Conservation (phyloP, 2,329 filamentous ascomycete genomes). For the Hymenoscyphus occultus region DNA sequence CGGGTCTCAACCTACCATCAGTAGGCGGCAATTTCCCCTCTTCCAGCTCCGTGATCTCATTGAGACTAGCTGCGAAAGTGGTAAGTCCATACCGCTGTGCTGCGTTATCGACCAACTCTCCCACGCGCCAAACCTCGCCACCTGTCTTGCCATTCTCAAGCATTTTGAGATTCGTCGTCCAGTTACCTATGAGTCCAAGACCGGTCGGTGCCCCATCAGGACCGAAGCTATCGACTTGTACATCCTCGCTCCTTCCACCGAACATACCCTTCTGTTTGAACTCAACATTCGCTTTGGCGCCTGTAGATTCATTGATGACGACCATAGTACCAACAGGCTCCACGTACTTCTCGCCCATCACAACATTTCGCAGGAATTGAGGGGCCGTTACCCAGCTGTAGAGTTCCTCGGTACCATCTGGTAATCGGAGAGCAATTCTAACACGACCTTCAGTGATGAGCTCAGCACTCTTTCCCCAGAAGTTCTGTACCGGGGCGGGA, state of each 20-base stretch:
- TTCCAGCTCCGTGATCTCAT: conserved; percentile 83
- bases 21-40: conserved; percentile 71
- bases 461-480: conserved; percentile 97
- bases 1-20: conserved; percentile 79
- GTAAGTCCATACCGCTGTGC: conserved; percentile 84
- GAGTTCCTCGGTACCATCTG: conserved; percentile 69
- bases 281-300: conserved; percentile 78
- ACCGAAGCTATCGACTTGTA: conserved; percentile 71
- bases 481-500: conserved; percentile 88
- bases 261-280: conserved; percentile 98
- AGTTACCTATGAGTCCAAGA: conserved; percentile 73
- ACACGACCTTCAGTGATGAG: conserved; percentile 88
- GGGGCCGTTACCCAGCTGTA: conserved; percentile 90
- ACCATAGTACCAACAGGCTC: conserved; percentile 91
- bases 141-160: conserved; percentile 61
- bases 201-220: conserved; percentile 63
- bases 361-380: conserved; percentile 90
- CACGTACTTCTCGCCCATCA: conserved; percentile 96
- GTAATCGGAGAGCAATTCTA: conserved; percentile 66
- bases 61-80: conserved; percentile 78
- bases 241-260: conserved; percentile 88
- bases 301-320: conserved; percentile 77
- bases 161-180: conserved; percentile 72
- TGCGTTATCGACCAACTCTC: conserved; percentile 74
- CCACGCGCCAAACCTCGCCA: conserved; percentile 74